These are phyloP conservation scores for Rubroboletus pulcherrimus DNA, from an alignment of 768 basidiomycete genomes.

Conservation along the genomic window DNA sequence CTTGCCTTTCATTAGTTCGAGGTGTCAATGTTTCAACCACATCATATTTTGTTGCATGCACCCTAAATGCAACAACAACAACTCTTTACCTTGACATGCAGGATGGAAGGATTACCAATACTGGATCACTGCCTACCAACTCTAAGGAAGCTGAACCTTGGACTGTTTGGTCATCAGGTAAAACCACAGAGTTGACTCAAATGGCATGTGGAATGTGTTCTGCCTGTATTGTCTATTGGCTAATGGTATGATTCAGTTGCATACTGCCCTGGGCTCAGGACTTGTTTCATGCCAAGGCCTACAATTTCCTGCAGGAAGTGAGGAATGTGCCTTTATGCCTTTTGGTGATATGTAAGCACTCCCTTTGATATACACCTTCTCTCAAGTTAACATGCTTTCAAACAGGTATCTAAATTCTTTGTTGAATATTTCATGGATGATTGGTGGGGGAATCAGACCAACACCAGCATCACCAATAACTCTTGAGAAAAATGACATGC, in stretches of 20 bases:
- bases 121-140: neutral
- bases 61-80: neutral
- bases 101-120: neutral
- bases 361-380: neutral
- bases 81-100: neutral
- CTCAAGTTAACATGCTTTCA: neutral
- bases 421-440: neutral
- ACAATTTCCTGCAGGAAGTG: neutral
- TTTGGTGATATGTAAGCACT: neutral
- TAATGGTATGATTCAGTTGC: neutral
- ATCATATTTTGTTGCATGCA: conserved; percentile 7
- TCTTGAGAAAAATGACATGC: neutral
- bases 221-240: neutral
- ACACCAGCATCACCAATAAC: neutral
- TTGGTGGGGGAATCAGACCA: no score
- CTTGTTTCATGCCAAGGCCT: neutral
- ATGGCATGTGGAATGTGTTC: neutral
- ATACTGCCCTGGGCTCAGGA: neutral
- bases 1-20: no score
- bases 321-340: neutral
- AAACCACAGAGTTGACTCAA: neutral
- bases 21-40: neutral
- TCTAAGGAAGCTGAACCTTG: neutral
- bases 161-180: conserved; percentile 2
- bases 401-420: neutral